phyloP scores from a whole-genome alignment of 164 flowering plant genomes.

The Dillenia suffruticosa region DNA sequence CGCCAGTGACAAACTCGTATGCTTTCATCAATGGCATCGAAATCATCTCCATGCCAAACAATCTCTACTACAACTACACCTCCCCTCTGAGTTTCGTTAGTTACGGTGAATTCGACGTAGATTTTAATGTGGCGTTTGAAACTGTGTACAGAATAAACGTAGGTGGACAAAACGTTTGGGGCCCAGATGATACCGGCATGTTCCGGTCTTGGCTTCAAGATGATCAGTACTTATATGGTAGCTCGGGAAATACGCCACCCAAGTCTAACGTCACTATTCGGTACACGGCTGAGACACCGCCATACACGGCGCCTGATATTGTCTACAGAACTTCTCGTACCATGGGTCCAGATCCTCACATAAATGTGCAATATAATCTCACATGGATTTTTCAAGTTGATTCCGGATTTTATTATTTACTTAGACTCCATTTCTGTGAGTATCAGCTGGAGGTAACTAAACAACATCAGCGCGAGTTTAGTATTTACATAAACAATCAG shows the following conservation, averaged over 20 bases:
- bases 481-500: conserved; percentile 6
- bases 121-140: conserved; percentile 3
- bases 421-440: conserved; percentile 10
- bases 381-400: conserved; percentile 6
- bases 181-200: conserved; percentile 5
- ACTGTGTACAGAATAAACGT: conserved; percentile 2
- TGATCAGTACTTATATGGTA: background rate
- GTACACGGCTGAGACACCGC: no score
- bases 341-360: background rate
- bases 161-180: background rate
- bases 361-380: background rate
- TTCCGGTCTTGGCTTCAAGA: conserved; percentile 5
- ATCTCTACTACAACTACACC: no score
- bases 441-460: background rate
- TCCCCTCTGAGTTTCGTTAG: no score
- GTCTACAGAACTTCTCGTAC: background rate
- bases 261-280: no score
- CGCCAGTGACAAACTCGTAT: conserved; percentile 5
- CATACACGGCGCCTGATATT: background rate
- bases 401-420: conserved; percentile 6
- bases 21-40: conserved; percentile 20
- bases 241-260: no score
- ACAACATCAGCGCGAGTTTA: background rate
- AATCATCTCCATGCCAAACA: background rate
- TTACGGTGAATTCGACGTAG: background rate